Evolutionary conservation across 208 protist species (phyloP).

Genomic region (Wallacemonas collosoma): DNA sequence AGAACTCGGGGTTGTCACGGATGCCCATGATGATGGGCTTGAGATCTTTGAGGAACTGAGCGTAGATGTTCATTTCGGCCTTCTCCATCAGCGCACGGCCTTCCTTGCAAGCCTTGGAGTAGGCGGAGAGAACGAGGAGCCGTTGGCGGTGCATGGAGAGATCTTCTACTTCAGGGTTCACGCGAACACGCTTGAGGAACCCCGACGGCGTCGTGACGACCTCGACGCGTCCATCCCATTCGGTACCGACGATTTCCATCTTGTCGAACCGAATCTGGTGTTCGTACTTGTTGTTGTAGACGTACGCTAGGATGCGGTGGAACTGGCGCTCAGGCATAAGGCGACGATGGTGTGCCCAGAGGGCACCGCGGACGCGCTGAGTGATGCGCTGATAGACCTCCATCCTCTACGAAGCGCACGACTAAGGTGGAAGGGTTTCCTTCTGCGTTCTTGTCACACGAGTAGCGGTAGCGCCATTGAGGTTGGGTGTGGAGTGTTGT

Average conservation of each 20-base stretch:
- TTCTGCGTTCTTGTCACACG: no score
- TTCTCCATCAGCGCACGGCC: slow-evolving; percentile 81
- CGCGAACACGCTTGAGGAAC: slow-evolving; percentile 82
- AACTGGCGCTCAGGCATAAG: slow-evolving; percentile 92
- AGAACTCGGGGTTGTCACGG: slow-evolving; percentile 93
- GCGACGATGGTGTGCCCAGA: slow-evolving; percentile 92
- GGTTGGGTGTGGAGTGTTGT: no score
- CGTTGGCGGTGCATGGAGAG: slow-evolving; percentile 54
- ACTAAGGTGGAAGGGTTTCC: not conserved
- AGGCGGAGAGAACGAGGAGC: slow-evolving; percentile 85
- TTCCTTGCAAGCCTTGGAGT: slow-evolving; percentile 72
- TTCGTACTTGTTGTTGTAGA: slow-evolving; percentile 95
- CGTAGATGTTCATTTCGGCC: slow-evolving; percentile 89
- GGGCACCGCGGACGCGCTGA: slow-evolving; percentile 84
- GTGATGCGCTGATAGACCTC: slow-evolving; percentile 91
- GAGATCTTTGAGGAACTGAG: slow-evolving; percentile 89
- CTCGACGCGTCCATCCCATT: slow-evolving; percentile 83
- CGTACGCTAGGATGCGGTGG: slow-evolving; percentile 91
- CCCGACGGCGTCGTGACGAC: slow-evolving; percentile 86
- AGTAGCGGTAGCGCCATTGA: no score
- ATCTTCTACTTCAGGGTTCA: slow-evolving; percentile 83
- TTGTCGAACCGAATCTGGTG: slow-evolving; percentile 91
- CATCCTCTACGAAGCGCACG: slow-evolving; percentile 27
- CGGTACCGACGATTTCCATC: slow-evolving; percentile 86
- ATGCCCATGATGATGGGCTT: slow-evolving; percentile 91